These are phyloP conservation scores for Phaeodactylum tricornutum DNA, from an alignment of 108 stramenopile genomes.

Conservation along the genomic window DNA sequence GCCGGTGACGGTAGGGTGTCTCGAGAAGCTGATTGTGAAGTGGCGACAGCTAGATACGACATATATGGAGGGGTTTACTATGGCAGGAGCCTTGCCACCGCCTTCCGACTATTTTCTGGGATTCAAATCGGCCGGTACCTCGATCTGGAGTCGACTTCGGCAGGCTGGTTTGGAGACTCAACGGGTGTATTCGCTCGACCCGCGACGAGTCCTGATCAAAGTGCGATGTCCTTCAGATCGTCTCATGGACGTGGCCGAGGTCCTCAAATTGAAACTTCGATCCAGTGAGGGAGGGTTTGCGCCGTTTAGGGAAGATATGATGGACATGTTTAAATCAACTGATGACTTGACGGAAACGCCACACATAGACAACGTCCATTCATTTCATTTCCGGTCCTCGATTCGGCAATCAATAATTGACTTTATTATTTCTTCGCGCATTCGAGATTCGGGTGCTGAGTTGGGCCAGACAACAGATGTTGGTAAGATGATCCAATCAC, in stretches of 20 bases:
- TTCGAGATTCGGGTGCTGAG: constrained; percentile 86
- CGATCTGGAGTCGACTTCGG: constrained; percentile 86
- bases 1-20: constrained; percentile 20
- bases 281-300: constrained; percentile 66
- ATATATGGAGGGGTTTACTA: constrained; percentile 23
- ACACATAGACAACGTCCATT: constrained; percentile 26
- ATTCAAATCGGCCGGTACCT: constrained; percentile 73
- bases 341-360: constrained; percentile 50
- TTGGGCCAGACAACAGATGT: constrained; percentile 65
- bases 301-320: constrained; percentile 72
- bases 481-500: constrained; percentile 68
- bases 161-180: constrained; percentile 84
- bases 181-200: constrained; percentile 61
- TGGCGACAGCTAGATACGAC: constrained; percentile 24
- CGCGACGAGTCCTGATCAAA: constrained; percentile 79
- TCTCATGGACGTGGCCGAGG: constrained; percentile 86
- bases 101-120: constrained; percentile 84
- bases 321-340: constrained; percentile 35
- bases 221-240: constrained; percentile 80
- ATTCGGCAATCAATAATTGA: constrained; percentile 85
- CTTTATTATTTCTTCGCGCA: constrained; percentile 78
- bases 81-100: constrained; percentile 40
- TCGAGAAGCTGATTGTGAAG: constrained; percentile 35
- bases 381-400: constrained; percentile 65
- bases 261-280: constrained; percentile 71